Evolutionary conservation across 148 eudicot genomes (phyloP).

Genomic region (Salicornia ramosissima): DNA sequence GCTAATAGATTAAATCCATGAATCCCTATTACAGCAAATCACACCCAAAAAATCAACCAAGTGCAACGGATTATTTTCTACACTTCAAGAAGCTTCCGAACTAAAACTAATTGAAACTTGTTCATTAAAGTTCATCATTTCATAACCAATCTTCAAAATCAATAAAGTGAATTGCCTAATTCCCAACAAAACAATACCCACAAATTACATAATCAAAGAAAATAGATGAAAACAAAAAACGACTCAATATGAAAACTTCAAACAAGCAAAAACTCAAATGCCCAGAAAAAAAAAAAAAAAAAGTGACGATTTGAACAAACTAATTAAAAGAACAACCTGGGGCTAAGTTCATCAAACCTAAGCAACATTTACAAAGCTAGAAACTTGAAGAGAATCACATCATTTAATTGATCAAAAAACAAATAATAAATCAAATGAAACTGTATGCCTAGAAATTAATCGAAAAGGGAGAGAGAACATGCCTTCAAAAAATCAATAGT

Average conservation of each 20-base stretch:
- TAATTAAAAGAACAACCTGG: slow-evolving; percentile 1
- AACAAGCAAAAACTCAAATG: slow-evolving; percentile 18
- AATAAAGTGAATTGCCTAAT: neutral
- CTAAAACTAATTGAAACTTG: neutral
- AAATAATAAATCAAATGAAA: neutral
- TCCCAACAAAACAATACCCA: neutral
- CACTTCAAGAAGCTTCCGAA: neutral
- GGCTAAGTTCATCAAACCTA: neutral
- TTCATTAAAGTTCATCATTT: neutral
- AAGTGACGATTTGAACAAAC: neutral
- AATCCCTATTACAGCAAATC: neutral
- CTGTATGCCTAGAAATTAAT: neutral
- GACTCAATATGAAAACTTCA: neutral
- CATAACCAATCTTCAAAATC: neutral
- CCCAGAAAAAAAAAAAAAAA: neutral
- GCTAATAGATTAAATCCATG: neutral
- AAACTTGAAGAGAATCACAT: neutral
- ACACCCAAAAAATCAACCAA: neutral
- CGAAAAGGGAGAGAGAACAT: slow-evolving; percentile 9
- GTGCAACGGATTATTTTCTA: neutral
- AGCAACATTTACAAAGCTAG: slow-evolving; percentile 3
- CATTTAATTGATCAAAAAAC: slow-evolving; percentile 8
- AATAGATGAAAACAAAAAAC: neutral
- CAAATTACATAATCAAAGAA: neutral
- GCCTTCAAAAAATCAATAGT: slow-evolving; percentile 26